phyloP scores from a whole-genome alignment of 2,329 filamentous ascomycete species.

The Neofusicoccum umdonicola region DNA sequence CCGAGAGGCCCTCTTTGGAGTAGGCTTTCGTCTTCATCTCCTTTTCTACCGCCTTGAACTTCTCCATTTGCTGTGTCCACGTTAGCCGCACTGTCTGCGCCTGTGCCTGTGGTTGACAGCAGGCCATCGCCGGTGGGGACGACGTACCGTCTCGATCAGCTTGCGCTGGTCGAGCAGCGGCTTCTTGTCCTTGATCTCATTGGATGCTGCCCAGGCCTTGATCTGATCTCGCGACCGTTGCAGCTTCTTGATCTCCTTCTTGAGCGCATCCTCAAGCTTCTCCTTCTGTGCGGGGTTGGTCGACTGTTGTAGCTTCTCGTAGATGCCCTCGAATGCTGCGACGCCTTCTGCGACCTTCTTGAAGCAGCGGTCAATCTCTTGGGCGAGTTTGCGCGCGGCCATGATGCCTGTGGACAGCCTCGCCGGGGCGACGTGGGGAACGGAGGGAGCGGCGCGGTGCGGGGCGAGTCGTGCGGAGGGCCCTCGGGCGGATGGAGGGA shows the following conservation, averaged over 20 bases:
- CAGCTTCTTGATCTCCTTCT: conserved; percentile 99
- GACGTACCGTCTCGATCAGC: conserved; percentile 88
- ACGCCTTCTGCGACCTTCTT: conserved; percentile 97
- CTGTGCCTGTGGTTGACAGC: not conserved
- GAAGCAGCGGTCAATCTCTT: conserved; percentile 99
- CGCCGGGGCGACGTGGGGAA: conserved; percentile 24
- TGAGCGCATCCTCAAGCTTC: conserved; percentile 95
- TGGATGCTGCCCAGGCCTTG: conserved; percentile 97
- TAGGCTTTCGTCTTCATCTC: conserved; percentile 99
- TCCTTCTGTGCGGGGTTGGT: conserved; percentile 94
- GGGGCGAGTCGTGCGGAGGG: not conserved
- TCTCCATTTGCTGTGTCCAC: conserved; percentile 84
- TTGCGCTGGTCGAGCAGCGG: conserved; percentile 90
- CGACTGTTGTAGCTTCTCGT: conserved; percentile 95
- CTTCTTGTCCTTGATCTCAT: conserved; percentile 99
- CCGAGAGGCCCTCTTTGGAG: conserved; percentile 93
- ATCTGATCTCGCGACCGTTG: conserved; percentile 97
- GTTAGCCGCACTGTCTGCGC: conserved; percentile 28
- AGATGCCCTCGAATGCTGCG: conserved; percentile 86
- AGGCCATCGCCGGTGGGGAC: not conserved
- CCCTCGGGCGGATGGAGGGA: not conserved
- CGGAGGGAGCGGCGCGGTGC: not conserved
- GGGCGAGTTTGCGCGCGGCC: conserved; percentile 93
- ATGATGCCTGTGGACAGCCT: conserved; percentile 56
- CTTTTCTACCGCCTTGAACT: conserved; percentile 99